phyloP scores from a whole-genome alignment of 345 rosid species.

The Alliaria petiolata region DNA sequence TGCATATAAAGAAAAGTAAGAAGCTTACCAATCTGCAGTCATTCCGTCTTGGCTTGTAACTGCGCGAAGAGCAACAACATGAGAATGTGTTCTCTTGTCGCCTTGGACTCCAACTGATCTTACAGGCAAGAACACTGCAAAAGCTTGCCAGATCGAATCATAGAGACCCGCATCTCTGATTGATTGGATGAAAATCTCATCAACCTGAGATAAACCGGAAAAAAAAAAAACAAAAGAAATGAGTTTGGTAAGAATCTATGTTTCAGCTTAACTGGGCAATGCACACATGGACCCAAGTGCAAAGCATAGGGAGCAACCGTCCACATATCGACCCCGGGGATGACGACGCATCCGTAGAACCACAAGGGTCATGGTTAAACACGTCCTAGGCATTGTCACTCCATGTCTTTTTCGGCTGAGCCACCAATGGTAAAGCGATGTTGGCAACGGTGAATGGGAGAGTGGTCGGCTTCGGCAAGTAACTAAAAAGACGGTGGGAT shows the following conservation, averaged over 20 bases:
- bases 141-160: slow-evolving; percentile 98
- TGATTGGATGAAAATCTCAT: slow-evolving; percentile 95
- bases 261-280: neutral
- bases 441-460: too few species aligned
- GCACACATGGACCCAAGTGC: too few species aligned
- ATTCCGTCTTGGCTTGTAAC: slow-evolving; percentile 99
- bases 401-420: too few species aligned
- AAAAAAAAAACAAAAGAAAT: too few species aligned
- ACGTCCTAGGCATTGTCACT: too few species aligned
- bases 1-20: neutral
- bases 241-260: neutral
- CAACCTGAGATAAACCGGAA: slow-evolving; percentile 48
- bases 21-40: slow-evolving; percentile 94
- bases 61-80: slow-evolving; percentile 98
- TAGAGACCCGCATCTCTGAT: slow-evolving; percentile 96
- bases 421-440: too few species aligned
- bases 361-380: too few species aligned
- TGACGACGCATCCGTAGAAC: too few species aligned
- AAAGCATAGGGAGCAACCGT: too few species aligned
- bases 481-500: too few species aligned
- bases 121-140: slow-evolving; percentile 93
- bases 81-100: slow-evolving; percentile 97
- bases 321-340: too few species aligned
- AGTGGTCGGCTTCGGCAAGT: too few species aligned
- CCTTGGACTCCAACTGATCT: slow-evolving; percentile 99